Conservation (phyloP, 331 rosid genomes). For the Rosa hybrid region DNA sequence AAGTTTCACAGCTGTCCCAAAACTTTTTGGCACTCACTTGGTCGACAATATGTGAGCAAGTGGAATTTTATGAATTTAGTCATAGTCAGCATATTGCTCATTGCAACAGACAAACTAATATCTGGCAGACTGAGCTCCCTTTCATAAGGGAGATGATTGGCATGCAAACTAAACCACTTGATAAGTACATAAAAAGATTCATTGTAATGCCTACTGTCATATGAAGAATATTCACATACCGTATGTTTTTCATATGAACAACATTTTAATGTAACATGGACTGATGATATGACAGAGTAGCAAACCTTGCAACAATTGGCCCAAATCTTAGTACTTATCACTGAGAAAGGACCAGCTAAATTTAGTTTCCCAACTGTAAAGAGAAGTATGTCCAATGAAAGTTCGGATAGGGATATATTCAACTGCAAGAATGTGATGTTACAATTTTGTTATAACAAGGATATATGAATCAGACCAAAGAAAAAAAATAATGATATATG, state of each 20-base stretch:
- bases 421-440: conserved; percentile 51
- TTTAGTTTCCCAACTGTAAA: conserved; percentile 71
- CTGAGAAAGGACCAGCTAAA: conserved; percentile 83
- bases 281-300: conserved; percentile 13
- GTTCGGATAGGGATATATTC: conserved; percentile 68
- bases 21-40: neutral
- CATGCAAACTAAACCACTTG: neutral
- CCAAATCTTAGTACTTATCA: conserved; percentile 61
- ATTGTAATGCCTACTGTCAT: neutral
- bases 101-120: conserved; percentile 1
- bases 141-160: neutral
- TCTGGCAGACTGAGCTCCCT: neutral
- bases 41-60: neutral
- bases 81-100: neutral
- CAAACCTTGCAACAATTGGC: conserved; percentile 91
- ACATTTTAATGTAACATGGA: conserved; percentile 16
- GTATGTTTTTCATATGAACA: neutral
- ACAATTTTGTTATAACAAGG: conserved; percentile 25
- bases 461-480: neutral
- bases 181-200: neutral
- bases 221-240: neutral
- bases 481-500: neutral
- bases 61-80: neutral
- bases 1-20: neutral
- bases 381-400: conserved; percentile 83